phyloP scores from a whole-genome alignment of 2,329 filamentous ascomycete genomes.

The Penicillium griseofulvum region DNA sequence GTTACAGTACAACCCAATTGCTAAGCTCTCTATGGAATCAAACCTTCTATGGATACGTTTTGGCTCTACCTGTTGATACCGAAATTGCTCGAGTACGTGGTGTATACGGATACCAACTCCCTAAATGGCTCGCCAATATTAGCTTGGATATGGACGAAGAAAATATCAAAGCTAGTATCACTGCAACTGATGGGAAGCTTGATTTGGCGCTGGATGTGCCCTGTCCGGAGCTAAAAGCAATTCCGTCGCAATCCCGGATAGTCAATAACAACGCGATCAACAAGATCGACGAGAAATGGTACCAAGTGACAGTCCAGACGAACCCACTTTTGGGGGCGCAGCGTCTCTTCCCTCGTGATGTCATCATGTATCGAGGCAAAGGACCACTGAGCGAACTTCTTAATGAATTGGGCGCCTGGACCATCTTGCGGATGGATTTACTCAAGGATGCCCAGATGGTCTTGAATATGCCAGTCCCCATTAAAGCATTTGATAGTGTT shows the following conservation, averaged over 20 bases:
- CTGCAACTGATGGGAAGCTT: neutral
- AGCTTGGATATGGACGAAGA: slow-evolving; percentile 12
- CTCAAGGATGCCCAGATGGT: slow-evolving; percentile 17
- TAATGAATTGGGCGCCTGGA: slow-evolving; percentile 8
- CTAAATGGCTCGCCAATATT: slow-evolving; percentile 15
- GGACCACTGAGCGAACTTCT: slow-evolving; percentile 15
- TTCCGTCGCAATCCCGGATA: too few species aligned
- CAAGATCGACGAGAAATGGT: slow-evolving; percentile 15
- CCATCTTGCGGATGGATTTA: slow-evolving; percentile 12
- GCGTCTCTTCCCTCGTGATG: slow-evolving; percentile 5
- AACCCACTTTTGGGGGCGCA: slow-evolving; percentile 13
- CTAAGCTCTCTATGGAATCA: slow-evolving; percentile 14
- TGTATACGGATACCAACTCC: slow-evolving; percentile 17
- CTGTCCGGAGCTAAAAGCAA: slow-evolving; percentile 6
- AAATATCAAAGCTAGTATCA: slow-evolving; percentile 5
- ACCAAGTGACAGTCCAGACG: slow-evolving; percentile 12
- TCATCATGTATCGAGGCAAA: slow-evolving; percentile 6
- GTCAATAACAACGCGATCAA: slow-evolving; percentile 18
- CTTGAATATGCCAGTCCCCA: slow-evolving; percentile 11
- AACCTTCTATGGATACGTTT: slow-evolving; percentile 15
- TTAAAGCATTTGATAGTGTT: slow-evolving; percentile 9
- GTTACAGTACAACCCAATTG: slow-evolving; percentile 13
- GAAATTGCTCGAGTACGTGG: slow-evolving; percentile 17
- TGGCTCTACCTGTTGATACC: slow-evolving; percentile 17
- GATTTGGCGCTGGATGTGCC: slow-evolving; percentile 4